Conservation (phyloP, 345 rosid species). For the Aurinia saxatilis region DNA sequence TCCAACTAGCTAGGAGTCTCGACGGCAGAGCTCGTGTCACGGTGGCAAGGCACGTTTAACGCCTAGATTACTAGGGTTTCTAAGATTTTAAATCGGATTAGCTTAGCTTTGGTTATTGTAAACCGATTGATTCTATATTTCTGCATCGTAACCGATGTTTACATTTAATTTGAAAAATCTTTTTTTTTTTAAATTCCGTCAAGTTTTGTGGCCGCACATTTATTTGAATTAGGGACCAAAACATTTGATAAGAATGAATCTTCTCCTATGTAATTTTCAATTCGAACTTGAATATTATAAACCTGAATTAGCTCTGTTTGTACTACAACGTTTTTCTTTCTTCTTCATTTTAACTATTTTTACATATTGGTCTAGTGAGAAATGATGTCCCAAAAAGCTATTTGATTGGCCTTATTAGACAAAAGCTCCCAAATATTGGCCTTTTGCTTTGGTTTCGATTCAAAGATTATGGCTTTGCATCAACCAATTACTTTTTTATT, state of each 20-base stretch:
- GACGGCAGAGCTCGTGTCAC: too few species aligned
- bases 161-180: too few species aligned
- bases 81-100: too few species aligned
- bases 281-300: background rate
- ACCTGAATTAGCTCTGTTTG: background rate
- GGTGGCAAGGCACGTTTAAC: too few species aligned
- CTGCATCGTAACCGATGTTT: too few species aligned
- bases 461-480: slow-evolving; percentile 19
- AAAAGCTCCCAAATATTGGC: slow-evolving; percentile 7
- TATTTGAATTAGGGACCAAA: background rate
- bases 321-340: too few species aligned
- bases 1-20: too few species aligned
- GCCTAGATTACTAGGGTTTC: too few species aligned
- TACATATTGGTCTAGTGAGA: background rate
- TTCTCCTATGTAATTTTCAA: background rate
- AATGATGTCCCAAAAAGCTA: background rate
- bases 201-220: background rate
- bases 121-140: too few species aligned
- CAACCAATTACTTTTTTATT: background rate
- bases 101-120: too few species aligned
- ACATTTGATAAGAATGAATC: background rate
- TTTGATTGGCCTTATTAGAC: background rate
- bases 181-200: too few species aligned
- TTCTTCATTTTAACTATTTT: background rate
- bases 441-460: slow-evolving; percentile 26